Evolutionary conservation across 2,329 filamentous ascomycete genomes (phyloP).

Genomic region (Alternaria incomplexa): DNA sequence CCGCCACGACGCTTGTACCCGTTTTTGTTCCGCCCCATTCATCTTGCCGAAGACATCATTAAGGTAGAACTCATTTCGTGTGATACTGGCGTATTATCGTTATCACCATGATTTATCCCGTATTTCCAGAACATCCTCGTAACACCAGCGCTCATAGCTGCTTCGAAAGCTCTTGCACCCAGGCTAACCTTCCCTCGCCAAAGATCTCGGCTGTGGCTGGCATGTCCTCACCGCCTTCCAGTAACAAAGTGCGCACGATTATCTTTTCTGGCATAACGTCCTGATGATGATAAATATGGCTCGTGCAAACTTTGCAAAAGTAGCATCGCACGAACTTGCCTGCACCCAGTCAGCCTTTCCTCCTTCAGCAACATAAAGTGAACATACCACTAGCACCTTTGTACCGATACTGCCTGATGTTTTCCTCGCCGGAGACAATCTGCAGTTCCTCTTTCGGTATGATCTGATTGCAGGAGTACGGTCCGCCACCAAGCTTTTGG

Average conservation of each 20-base stretch:
- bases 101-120: no score
- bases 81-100: no score
- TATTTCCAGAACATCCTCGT: no score
- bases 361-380: slow-evolving; percentile 27
- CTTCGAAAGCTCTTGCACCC: slow-evolving; percentile 36
- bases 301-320: slow-evolving; percentile 48
- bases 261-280: slow-evolving; percentile 49
- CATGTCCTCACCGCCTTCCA: slow-evolving; percentile 46
- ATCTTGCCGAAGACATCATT: no score
- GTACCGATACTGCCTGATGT: slow-evolving; percentile 35
- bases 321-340: slow-evolving; percentile 47
- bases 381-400: slow-evolving; percentile 2
- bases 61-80: no score
- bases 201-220: slow-evolving; percentile 49
- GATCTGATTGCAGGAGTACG: slow-evolving; percentile 47
- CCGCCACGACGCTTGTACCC: not conserved
- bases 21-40: not conserved
- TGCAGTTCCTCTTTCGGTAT: slow-evolving; percentile 35
- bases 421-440: slow-evolving; percentile 32
- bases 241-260: slow-evolving; percentile 48
- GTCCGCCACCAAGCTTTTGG: slow-evolving; percentile 44
- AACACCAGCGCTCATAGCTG: not conserved
- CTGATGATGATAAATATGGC: slow-evolving; percentile 51
- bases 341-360: slow-evolving; percentile 16
- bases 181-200: slow-evolving; percentile 42